These are phyloP conservation scores for Delitschia confertaspora DNA, from an alignment of 495 filamentous ascomycete species.

Conservation along the genomic window DNA sequence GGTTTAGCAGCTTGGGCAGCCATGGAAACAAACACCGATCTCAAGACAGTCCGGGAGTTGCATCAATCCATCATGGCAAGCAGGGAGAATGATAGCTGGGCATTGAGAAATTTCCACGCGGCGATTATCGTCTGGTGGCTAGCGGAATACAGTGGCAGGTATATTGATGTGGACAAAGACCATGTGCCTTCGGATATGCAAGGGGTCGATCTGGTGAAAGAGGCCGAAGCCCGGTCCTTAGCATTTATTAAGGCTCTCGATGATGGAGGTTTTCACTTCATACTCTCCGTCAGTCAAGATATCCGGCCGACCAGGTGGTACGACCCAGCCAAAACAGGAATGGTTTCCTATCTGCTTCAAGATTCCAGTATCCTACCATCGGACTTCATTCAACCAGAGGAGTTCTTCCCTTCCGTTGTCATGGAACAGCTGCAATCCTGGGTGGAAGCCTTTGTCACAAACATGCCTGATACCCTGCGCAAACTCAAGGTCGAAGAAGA, in stretches of 20 bases:
- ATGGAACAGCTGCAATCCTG: conserved; percentile 78
- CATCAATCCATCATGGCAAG: conserved; percentile 56
- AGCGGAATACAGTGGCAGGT: conserved; percentile 84
- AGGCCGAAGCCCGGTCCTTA: conserved; percentile 58
- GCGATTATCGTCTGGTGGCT: conserved; percentile 74
- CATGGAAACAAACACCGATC: conserved; percentile 19
- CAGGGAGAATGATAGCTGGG: conserved; percentile 58
- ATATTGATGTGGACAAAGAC: conserved; percentile 61
- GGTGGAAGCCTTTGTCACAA: conserved; percentile 82
- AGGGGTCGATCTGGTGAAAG: conserved; percentile 51
- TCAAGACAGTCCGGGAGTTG: conserved; percentile 58
- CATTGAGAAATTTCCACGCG: conserved; percentile 63
- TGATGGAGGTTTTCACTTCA: conserved; percentile 86
- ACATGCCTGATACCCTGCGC: conserved; percentile 86
- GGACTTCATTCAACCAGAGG: conserved; percentile 53
- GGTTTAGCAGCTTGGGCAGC: conserved; percentile 9
- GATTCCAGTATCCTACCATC: conserved; percentile 57
- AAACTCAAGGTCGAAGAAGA: conserved; percentile 83
- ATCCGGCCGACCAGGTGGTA: conserved; percentile 67
- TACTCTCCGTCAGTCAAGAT: conserved; percentile 73
- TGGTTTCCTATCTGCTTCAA: conserved; percentile 68
- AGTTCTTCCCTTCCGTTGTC: conserved; percentile 55
- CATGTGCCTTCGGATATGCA: conserved; percentile 44
- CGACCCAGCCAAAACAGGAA: conserved; percentile 63
- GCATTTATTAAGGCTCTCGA: conserved; percentile 69